These are phyloP conservation scores for Graphiopsis chlorocephala DNA, from an alignment of 2,329 filamentous ascomycete genomes.

Conservation along the genomic window DNA sequence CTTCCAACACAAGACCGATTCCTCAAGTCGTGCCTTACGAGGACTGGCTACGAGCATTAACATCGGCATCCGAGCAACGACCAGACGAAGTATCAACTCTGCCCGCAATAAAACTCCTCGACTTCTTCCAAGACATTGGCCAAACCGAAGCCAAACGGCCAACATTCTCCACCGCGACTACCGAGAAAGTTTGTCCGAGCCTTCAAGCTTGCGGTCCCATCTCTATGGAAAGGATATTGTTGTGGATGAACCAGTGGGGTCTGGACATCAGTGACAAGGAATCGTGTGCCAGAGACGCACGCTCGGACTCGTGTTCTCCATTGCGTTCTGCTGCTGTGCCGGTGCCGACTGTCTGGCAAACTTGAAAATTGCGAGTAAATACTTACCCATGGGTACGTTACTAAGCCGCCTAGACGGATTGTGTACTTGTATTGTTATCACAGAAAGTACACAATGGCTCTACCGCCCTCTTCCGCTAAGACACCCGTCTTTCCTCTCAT, in stretches of 20 bases:
- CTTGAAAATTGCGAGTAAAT: no score
- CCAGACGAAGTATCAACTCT: conserved; percentile 24
- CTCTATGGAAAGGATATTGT: background rate
- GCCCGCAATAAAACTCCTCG: conserved; percentile 30
- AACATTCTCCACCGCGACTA: background rate
- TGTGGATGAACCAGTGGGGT: background rate
- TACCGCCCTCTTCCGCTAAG: no score
- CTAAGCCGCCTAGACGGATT: no score
- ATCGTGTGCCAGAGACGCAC: background rate
- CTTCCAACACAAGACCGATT: background rate
- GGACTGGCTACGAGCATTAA: conserved; percentile 26
- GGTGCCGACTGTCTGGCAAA: no score
- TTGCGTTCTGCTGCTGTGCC: no score
- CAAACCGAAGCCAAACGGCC: background rate
- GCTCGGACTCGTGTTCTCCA: no score
- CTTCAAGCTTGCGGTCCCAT: background rate
- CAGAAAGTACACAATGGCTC: background rate
- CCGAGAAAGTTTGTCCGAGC: background rate
- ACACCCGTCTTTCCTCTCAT: background rate
- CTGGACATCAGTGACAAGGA: background rate
- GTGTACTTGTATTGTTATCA: no score
- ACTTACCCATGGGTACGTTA: no score
- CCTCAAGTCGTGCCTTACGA: conserved; percentile 22
- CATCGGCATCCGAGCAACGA: conserved; percentile 15
- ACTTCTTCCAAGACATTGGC: conserved; percentile 28